Evolutionary conservation across 305 asterid genomes (phyloP), one percentile per base, ranked within the genome.

Genomic region (Rubia peregrina): DNA sequence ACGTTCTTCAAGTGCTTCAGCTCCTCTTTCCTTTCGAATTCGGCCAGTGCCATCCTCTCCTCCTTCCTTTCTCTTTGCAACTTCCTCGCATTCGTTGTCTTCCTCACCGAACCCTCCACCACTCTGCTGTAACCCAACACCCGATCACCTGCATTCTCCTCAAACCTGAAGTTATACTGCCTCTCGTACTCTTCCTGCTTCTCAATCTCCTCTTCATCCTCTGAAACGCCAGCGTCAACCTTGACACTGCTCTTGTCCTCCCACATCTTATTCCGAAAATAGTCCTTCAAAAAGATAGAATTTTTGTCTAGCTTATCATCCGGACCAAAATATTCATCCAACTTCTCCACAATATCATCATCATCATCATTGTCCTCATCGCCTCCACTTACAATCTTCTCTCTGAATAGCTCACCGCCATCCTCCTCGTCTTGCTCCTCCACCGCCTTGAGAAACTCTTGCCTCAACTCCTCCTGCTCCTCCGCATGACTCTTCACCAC

Each of bases 51-150:
- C 76, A 78, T 80, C 73, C 97, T 88, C 84, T 85, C 94, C 65
- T 90, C 93, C 85, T 88, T 90, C 85, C 96, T 90, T 81, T 88
- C 92, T 79, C 96, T 87, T 83, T 93, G 96, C 38, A 33, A 74
- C 81, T 93, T 89, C 81, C 97, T 86, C 3, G 88, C 79, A 30
- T 85, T 86, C 10, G 83, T 80, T 74, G 82, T 88, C 83, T 90
- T 93, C 85, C 97, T 93, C 57, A 93, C 98, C 0, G 98, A 93
- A 40, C 95, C 97, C 66, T 89, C 96, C 71, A 93, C 90, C 65
- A 71, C 80, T 73, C 97, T 65, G 0, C 97, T 79, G 79, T 90
- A 88, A 19, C 96, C 94, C 87, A 79, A 70, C 66, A 93, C 90
- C 71, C 98, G 76, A 82, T 90, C 97, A 40, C 95, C 92, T 0